A percentile compares a stretch with the other conserved stretches of the same genome.
phyloP scores from a whole-genome alignment of 2,329 filamentous ascomycete genomes.

The Fusarium illudens region DNA sequence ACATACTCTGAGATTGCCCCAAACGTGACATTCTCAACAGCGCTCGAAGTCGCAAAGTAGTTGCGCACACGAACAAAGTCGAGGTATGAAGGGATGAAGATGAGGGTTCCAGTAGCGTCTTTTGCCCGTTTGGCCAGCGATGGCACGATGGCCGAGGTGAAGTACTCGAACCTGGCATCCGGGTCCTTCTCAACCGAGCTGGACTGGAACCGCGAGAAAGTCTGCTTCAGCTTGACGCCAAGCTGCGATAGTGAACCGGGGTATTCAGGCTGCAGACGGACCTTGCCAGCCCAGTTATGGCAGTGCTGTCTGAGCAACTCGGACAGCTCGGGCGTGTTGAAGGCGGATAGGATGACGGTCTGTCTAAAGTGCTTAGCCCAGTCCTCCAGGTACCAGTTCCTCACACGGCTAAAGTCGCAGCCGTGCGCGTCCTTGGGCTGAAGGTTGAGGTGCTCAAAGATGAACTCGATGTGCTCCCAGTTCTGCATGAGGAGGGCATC shows the following conservation, averaged over 20 bases:
- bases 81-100: conserved; percentile 93
- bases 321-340: conserved; percentile 88
- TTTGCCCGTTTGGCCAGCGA: conserved; percentile 73
- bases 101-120: conserved; percentile 73
- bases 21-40: conserved; percentile 64
- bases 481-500: conserved; percentile 97
- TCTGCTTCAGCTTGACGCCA: conserved; percentile 79
- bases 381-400: conserved; percentile 92
- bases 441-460: conserved; percentile 90
- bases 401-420: conserved; percentile 91
- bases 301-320: conserved; percentile 79
- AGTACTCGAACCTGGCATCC: conserved; percentile 90
- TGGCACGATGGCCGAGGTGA: conserved; percentile 82
- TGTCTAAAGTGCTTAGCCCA: conserved; percentile 84
- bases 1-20: conserved; percentile 91
- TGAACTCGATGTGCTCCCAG: conserved; percentile 94
- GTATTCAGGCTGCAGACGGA: conserved; percentile 76
- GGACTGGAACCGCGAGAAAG: conserved; percentile 86
- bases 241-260: conserved; percentile 77
- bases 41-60: conserved; percentile 78
- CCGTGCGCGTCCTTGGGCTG: conserved; percentile 90
- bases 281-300: conserved; percentile 81
- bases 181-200: conserved; percentile 77
- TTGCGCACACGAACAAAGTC: conserved; percentile 96
- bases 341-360: conserved; percentile 81